Conservation (phyloP, 495 filamentous ascomycete species). For the Hyaloscypha bicolor region DNA sequence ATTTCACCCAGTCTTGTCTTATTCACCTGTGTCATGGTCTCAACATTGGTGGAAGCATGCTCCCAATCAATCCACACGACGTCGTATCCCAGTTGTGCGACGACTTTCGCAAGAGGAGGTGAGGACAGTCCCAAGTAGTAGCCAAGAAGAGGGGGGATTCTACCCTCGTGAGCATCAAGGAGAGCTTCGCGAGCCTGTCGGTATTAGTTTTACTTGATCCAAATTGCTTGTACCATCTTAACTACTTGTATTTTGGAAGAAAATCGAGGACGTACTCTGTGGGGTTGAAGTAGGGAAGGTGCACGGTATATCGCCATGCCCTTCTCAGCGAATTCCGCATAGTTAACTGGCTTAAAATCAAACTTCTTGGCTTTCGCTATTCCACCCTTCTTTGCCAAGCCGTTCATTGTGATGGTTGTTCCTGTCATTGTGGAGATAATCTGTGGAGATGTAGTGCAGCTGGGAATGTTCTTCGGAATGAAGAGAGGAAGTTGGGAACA, state of each 20-base stretch:
- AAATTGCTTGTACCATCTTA: neutral
- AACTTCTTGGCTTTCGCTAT: neutral
- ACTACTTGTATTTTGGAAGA: neutral
- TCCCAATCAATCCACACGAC: constrained; percentile 50
- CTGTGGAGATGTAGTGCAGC: neutral
- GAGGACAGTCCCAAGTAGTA: constrained; percentile 42
- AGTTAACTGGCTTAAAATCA: constrained; percentile 10
- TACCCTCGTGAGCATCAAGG: constrained; percentile 45
- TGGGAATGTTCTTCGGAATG: no score
- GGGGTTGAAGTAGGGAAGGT: constrained; percentile 47
- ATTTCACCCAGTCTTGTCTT: neutral
- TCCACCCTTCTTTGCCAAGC: neutral
- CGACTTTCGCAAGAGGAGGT: constrained; percentile 37
- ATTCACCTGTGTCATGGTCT: constrained; percentile 44
- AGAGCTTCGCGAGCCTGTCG: constrained; percentile 41
- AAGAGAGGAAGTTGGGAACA: no score
- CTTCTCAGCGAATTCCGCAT: constrained; percentile 9
- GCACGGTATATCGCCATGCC: constrained; percentile 43
- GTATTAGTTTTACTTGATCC: neutral
- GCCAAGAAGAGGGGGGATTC: constrained; percentile 43
- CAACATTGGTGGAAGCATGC: constrained; percentile 43
- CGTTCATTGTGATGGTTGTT: neutral
- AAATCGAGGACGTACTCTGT: constrained; percentile 20
- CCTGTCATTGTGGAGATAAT: neutral
- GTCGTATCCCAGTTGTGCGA: constrained; percentile 44